Conservation (phyloP, 805 yeast species). For the Candida germanica region DNA sequence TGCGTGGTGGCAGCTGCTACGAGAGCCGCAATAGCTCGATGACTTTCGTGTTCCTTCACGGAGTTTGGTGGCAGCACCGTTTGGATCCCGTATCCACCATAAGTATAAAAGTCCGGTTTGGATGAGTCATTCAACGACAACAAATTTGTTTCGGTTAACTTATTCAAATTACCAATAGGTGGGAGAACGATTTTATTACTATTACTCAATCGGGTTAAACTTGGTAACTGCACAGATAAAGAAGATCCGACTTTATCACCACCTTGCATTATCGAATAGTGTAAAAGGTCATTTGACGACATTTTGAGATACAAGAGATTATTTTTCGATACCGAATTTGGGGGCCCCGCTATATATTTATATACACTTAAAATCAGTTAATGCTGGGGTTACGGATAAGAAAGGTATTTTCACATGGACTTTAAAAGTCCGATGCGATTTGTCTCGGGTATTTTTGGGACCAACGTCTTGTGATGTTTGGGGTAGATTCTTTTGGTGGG, state of each 20-base stretch:
- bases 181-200: slow-evolving; percentile 12
- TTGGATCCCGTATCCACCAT: neutral
- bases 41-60: slow-evolving; percentile 1
- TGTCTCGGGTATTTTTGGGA: slow-evolving; percentile 6
- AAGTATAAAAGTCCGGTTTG: neutral
- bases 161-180: slow-evolving; percentile 9
- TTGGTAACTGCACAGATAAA: slow-evolving; percentile 4
- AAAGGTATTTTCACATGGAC: slow-evolving; percentile 9
- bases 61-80: slow-evolving; percentile 6
- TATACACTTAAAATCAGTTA: slow-evolving; percentile 5
- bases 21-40: slow-evolving; percentile 5
- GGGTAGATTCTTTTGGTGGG: slow-evolving; percentile 5
- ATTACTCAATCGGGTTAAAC: slow-evolving; percentile 1
- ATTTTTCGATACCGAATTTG: neutral
- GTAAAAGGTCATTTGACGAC: slow-evolving; percentile 33
- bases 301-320: slow-evolving; percentile 10
- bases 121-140: neutral
- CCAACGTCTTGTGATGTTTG: neutral
- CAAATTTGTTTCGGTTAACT: slow-evolving; percentile 15
- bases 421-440: slow-evolving; percentile 8
- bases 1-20: slow-evolving; percentile 7
- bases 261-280: slow-evolving; percentile 38
- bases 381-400: slow-evolving; percentile 11
- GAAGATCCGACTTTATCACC: slow-evolving; percentile 12
- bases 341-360: slow-evolving; percentile 3